A percentile compares a stretch with the other conserved stretches of the same genome.
Conservation (phyloP, 2,329 filamentous ascomycete species). For the Venturia carpophila region DNA sequence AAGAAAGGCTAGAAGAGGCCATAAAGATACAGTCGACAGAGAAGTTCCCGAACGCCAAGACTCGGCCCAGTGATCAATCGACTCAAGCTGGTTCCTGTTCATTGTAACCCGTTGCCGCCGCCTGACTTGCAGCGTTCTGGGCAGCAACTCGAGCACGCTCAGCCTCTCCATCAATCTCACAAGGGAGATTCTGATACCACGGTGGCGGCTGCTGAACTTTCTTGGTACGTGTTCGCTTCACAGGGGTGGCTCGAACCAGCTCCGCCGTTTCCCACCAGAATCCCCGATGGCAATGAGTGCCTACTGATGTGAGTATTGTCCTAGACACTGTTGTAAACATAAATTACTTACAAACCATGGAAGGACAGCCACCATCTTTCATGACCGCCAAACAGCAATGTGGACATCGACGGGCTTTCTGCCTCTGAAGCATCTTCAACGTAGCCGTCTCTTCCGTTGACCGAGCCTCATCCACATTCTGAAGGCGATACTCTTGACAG, state of each 20-base stretch:
- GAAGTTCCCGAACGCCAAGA: not conserved
- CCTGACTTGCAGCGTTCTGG: not conserved
- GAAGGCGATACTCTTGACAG: constrained; percentile 15
- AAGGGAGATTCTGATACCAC: constrained; percentile 2
- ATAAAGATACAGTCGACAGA: not conserved
- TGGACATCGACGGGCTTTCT: constrained; percentile 17
- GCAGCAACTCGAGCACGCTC: constrained; percentile 5
- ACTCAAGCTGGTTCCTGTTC: not conserved
- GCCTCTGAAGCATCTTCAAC: constrained; percentile 13
- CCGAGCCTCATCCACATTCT: constrained; percentile 7
- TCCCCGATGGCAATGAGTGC: constrained; percentile 12
- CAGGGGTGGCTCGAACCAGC: constrained; percentile 1
- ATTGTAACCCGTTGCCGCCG: not conserved
- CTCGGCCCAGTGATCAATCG: not conserved
- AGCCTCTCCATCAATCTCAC: constrained; percentile 9
- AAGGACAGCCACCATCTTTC: constrained; percentile 18
- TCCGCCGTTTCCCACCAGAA: constrained; percentile 17
- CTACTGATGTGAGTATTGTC: not conserved
- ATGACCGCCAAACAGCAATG: constrained; percentile 17
- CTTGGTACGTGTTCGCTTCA: not conserved
- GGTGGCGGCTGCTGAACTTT: not conserved
- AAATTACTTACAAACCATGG: constrained; percentile 10
- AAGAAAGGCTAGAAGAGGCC: no score
- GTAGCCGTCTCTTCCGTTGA: constrained; percentile 9
- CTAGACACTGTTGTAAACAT: not conserved